Evolutionary conservation across 2,329 filamentous ascomycete genomes (phyloP), one percentile per base, ranked within the genome.

Genomic region (Aspergillus proliferans): DNA sequence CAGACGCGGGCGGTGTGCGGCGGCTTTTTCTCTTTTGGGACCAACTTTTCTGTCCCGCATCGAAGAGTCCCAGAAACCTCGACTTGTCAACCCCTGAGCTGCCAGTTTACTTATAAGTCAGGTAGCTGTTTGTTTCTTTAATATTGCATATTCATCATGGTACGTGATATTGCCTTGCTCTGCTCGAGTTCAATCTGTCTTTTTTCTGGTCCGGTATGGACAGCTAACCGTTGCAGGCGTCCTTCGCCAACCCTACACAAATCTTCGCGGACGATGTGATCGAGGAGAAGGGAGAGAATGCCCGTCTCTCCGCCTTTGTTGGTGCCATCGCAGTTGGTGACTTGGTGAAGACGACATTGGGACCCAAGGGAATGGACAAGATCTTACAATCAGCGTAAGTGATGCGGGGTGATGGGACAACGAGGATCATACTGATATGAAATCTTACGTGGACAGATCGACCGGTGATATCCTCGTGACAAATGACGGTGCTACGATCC

Each of bases 331-430:
- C 93, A 48, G 93, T 98, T 43, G 93, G 93, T 47, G 93, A 98
- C 64, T 75, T 98, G 59, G 93, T 98, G 47, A 98, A 98, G 81
- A 95, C 88, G 71, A 97, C 93, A 9, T 76, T 98, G 30, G 93
- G 93, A 6, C 93, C 93, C 34, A 97, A 97, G 77, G 93, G 93
- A 61, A 97, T 97, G 91, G 93, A 97, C 79, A 96, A 95, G 79
- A 95, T 95, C 70, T 77, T 95, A 67, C 90, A 95, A 72, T 95
- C 90, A 70, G 91, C 88, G 87, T 93, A 83, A 57, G 86, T 81
- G 52, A 38, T 45, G 49, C 33, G 15, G 46, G 45, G 43, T 43
- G 51, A 53, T 54, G 57, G 54, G 57, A 49, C 15, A 42, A 28
- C 22, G 46, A 47, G 48, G 45, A 51, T 48, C 55, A 55, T 43